Percentiles rank a stretch among this genome's conserved stretches.
These are phyloP conservation scores for Cladophialophora yegresii DNA, from an alignment of 2,329 filamentous ascomycete species.

Conservation along the genomic window DNA sequence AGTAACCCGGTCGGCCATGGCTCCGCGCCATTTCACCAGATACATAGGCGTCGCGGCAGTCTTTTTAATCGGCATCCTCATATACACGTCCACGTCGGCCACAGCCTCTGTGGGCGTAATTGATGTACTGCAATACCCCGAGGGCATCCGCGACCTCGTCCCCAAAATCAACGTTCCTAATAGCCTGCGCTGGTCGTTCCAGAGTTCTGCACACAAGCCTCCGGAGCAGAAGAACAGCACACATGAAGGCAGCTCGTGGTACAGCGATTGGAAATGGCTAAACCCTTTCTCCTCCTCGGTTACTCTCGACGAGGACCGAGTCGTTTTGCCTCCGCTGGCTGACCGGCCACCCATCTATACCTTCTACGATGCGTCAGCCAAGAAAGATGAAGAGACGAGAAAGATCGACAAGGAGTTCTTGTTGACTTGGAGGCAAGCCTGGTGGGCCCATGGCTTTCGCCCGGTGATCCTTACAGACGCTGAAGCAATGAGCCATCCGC, in stretches of 20 bases:
- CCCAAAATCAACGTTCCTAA: conserved; percentile 53
- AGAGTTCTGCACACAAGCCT: conserved; percentile 68
- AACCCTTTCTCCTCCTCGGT: conserved; percentile 87
- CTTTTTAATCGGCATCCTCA: conserved; percentile 47
- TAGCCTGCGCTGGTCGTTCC: conserved; percentile 61
- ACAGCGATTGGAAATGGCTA: conserved; percentile 85
- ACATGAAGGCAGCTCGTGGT: conserved; percentile 78
- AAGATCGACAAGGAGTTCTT: conserved; percentile 77
- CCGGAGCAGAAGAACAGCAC: conserved; percentile 76
- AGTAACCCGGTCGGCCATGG: conserved; percentile 23
- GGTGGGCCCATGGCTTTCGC: conserved; percentile 92
- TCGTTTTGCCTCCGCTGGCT: conserved; percentile 82
- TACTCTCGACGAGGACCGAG: conserved; percentile 76
- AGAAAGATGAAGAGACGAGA: conserved; percentile 64
- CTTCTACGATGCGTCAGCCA: conserved; percentile 74
- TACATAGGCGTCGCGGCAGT: conserved; percentile 48
- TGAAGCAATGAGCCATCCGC: conserved; percentile 80
- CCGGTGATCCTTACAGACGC: conserved; percentile 76
- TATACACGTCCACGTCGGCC: conserved; percentile 49
- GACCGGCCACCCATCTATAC: no score
- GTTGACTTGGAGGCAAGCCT: conserved; percentile 84
- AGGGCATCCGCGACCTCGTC: conserved; percentile 41
- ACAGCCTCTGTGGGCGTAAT: conserved; percentile 40
- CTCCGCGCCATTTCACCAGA: conserved; percentile 37
- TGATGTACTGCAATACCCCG: conserved; percentile 20